Evolutionary conservation across 176 grass and related monocot species (phyloP).

Genomic region (Chrysopogon serrulatus): DNA sequence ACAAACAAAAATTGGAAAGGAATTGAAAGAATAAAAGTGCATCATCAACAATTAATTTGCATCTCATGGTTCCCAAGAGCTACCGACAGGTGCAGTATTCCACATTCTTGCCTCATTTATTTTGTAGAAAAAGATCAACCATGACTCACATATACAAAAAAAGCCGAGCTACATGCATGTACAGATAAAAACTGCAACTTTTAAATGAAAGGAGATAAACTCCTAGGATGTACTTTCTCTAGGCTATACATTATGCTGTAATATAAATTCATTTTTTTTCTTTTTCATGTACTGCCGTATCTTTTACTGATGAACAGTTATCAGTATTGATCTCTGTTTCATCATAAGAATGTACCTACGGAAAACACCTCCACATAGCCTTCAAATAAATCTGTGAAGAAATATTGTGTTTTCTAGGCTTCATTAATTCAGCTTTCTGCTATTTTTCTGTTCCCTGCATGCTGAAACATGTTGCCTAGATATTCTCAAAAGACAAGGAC

Average conservation of each 20-base stretch:
- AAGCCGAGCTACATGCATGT: conserved; percentile 14
- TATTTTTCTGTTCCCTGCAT: conserved; percentile 12
- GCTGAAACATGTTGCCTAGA: conserved; percentile 32
- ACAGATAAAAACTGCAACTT: conserved; percentile 31
- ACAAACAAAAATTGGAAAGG: not conserved
- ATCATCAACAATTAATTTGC: conserved; percentile 9
- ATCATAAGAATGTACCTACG: conserved; percentile 21
- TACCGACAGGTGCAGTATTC: conserved; percentile 16
- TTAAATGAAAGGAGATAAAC: conserved; percentile 26
- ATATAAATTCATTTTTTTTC: conserved; percentile 9
- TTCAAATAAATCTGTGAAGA: conserved; percentile 33
- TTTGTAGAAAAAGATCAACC: conserved; percentile 23
- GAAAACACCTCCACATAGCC: conserved; percentile 9
- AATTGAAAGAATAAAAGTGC: conserved; percentile 1
- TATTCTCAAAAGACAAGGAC: conserved; percentile 41
- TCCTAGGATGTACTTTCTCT: conserved; percentile 27
- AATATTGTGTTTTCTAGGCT: conserved; percentile 18
- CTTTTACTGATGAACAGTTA: conserved; percentile 17
- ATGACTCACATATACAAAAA: conserved; percentile 30
- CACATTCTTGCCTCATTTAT: conserved; percentile 28
- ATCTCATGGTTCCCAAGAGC: not conserved
- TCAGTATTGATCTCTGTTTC: conserved; percentile 23
- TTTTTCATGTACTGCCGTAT: not conserved
- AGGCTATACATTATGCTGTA: conserved; percentile 29
- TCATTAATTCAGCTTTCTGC: conserved; percentile 20